A percentile compares a stretch with the other conserved stretches of the same genome.
phyloP scores from a whole-genome alignment of 768 basidiomycete species.

The Termitomyces sp. region DNA sequence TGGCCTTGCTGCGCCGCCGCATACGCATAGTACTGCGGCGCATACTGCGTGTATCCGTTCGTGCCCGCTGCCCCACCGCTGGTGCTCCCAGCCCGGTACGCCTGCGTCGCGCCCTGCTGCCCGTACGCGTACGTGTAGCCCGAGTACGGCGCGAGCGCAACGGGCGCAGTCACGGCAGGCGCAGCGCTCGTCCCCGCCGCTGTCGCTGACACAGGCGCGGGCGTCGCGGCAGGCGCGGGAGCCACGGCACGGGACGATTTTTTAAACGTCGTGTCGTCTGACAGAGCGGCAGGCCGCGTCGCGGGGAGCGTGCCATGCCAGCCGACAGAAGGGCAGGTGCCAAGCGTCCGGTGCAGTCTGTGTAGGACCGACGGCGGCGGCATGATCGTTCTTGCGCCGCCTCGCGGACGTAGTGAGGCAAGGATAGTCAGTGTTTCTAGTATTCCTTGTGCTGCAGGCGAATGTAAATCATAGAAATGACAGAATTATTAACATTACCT shows the following conservation, averaged over 20 bases:
- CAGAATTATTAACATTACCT: constrained; percentile 32
- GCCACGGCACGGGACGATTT: constrained; percentile 34
- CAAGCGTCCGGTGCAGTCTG: constrained; percentile 66
- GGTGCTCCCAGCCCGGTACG: constrained; percentile 10
- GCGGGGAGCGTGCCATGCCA: constrained; percentile 74
- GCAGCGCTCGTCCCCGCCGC: constrained; percentile 19
- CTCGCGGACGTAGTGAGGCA: constrained; percentile 66
- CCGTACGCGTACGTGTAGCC: constrained; percentile 31
- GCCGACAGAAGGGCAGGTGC: constrained; percentile 49
- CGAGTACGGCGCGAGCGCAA: constrained; percentile 22
- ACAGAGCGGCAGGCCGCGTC: constrained; percentile 51
- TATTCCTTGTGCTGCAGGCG: constrained; percentile 59
- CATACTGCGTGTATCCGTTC: constrained; percentile 21
- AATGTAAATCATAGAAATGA: constrained; percentile 5
- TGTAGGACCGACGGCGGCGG: constrained; percentile 64
- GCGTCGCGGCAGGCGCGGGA: constrained; percentile 15
- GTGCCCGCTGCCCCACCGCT: background rate
- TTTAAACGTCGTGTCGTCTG: constrained; percentile 71
- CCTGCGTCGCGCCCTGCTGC: constrained; percentile 13
- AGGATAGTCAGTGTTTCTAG: constrained; percentile 63
- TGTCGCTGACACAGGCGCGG: constrained; percentile 6
- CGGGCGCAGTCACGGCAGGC: constrained; percentile 16
- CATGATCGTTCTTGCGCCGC: constrained; percentile 44
- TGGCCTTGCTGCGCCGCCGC: constrained; percentile 5
- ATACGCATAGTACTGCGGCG: constrained; percentile 21